These are phyloP conservation scores for Tricholoma terreum DNA, from an alignment of 768 basidiomycete species.

Conservation along the genomic window DNA sequence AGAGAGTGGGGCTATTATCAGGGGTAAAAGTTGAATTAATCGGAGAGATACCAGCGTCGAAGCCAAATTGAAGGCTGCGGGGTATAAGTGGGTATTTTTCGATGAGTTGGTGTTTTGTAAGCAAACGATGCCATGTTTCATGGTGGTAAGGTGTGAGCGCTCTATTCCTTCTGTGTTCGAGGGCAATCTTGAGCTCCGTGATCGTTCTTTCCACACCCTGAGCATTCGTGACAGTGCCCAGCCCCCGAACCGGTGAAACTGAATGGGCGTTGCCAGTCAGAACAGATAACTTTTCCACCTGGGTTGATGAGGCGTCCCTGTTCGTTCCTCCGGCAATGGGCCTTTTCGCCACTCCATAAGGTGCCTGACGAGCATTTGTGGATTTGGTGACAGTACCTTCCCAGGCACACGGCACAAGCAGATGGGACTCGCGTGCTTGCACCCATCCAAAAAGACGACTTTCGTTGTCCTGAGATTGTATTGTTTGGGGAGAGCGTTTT, in stretches of 20 bases:
- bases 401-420: constrained; percentile 36
- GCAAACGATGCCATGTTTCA: constrained; percentile 24
- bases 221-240: no score
- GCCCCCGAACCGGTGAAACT: no score
- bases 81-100: no score
- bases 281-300: no score
- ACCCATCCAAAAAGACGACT: background rate
- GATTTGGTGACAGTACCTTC: constrained; percentile 9
- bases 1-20: constrained; percentile 18
- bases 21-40: no score
- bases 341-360: no score
- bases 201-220: no score
- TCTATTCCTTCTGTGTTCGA: background rate
- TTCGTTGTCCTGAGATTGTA: background rate
- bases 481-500: background rate
- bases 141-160: constrained; percentile 16
- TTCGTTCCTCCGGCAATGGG: constrained; percentile 24
- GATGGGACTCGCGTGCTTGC: constrained; percentile 3
- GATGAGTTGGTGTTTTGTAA: constrained; percentile 8
- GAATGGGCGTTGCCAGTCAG: no score
- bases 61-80: constrained; percentile 8
- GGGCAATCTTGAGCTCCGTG: no score
- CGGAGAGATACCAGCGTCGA: constrained; percentile 28
- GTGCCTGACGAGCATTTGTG: constrained; percentile 2
- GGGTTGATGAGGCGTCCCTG: no score